These are phyloP conservation scores for Chlamydomonas sp. DNA, from an alignment of 139 green algal genomes.

Conservation along the genomic window DNA sequence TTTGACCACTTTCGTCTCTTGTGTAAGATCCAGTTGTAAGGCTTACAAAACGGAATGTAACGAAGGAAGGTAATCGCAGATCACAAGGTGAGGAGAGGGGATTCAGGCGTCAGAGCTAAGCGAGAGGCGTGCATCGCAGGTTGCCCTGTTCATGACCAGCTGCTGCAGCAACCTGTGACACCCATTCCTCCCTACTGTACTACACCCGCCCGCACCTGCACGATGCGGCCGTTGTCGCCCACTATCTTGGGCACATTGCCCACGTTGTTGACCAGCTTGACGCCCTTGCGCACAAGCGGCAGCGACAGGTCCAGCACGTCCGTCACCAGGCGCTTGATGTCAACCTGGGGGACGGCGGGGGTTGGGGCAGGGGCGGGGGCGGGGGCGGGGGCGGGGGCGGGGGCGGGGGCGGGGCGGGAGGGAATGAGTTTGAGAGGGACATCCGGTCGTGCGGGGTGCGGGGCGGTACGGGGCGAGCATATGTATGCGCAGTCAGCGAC, in stretches of 20 bases:
- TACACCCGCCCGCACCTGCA: constrained; percentile 5
- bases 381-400: neutral
- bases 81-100: too few species aligned
- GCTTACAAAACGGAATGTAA: too few species aligned
- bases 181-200: neutral
- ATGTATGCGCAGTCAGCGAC: neutral
- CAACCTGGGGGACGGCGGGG: constrained; percentile 21
- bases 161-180: too few species aligned
- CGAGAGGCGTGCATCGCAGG: too few species aligned
- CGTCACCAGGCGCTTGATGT: constrained; percentile 53
- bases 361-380: neutral
- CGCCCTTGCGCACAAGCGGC: constrained; percentile 45
- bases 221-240: constrained; percentile 56
- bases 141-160: too few species aligned
- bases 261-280: constrained; percentile 46
- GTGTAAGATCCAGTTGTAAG: too few species aligned
- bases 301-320: constrained; percentile 53
- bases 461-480: too few species aligned
- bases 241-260: constrained; percentile 53
- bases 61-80: too few species aligned
- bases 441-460: too few species aligned
- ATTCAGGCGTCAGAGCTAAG: too few species aligned
- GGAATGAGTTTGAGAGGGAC: neutral
- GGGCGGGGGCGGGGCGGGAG: neutral
- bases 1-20: neutral